Evolutionary conservation across 306 rosid species (phyloP), one percentile per base, ranked within the genome.

Genomic region (Coriaria nepalensis): DNA sequence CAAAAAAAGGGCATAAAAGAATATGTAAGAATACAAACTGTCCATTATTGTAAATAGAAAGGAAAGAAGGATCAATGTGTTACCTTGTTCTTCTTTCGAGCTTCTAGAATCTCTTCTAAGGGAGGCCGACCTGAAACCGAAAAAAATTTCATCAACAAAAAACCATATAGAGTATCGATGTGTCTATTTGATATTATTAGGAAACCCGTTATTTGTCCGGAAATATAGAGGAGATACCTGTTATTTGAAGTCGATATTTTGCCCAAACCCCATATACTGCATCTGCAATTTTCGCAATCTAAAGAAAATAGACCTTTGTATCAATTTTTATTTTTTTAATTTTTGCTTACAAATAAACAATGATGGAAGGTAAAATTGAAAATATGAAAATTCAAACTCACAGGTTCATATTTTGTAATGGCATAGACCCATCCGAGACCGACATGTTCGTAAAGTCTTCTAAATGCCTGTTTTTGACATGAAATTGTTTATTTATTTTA

Each of bases 391-490:
- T 55, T 43, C 48, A 39, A 59, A 62, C 87, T 69, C 61, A 84
- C 87, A 12, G 97, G 94, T 65, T 79, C 76, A 45, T 71, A 84
- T 75, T 84, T 81, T 44, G 95, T 85, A 35, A 85, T 55, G 43
- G 95, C 92, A 68, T 84, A 90, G 49, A 90, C 78, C 97, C 87
- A 90, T 59, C 95, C 97, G 37, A 90, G 97, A 53, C 81, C 94
- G 52, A 81, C 82, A 46, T 75, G 62, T 63, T 90, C 95, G 55
- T 90, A 90, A 40, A 85, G 68, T 68, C 70, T 81, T 67, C 95
- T 66, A 56, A 90, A 90, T 35, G 92, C 95, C 95, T 84, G 81
- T 61, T 20, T 20, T 20, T 20, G 1, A 20, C 3, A 20, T 20
- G 29, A 20, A 20, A 20, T 20, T 20, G 3, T 20, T 20, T 53